A percentile compares a stretch with the other conserved stretches of the same genome.
Conservation (phyloP, 495 filamentous ascomycete species). For the Hyaloscypha hepaticicola region DNA sequence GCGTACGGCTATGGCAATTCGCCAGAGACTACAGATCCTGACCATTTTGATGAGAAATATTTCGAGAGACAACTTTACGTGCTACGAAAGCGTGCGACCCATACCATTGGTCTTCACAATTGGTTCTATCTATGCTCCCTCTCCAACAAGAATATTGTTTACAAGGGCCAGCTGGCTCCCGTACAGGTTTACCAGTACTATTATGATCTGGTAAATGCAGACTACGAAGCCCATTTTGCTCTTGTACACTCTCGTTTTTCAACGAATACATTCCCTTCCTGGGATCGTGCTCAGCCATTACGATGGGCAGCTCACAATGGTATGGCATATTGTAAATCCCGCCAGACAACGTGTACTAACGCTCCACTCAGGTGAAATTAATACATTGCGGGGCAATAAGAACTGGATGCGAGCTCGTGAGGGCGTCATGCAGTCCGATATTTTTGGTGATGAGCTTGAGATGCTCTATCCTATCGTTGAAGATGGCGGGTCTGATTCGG, state of each 20-base stretch:
- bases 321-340: conserved; percentile 37
- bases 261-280: conserved; percentile 98
- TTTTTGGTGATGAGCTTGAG: conserved; percentile 94
- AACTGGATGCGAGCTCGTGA: conserved; percentile 99
- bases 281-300: conserved; percentile 96
- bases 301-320: conserved; percentile 99
- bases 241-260: conserved; percentile 98
- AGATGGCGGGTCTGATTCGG: conserved; percentile 96
- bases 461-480: conserved; percentile 92
- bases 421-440: conserved; percentile 88
- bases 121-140: conserved; percentile 99
- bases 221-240: conserved; percentile 97
- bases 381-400: conserved; percentile 97
- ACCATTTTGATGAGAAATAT: conserved; percentile 75
- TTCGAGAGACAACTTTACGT: conserved; percentile 96
- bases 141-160: conserved; percentile 98
- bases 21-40: conserved; percentile 75
- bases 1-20: conserved; percentile 84
- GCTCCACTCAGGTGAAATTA: conserved; percentile 69
- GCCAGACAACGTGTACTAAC: conserved; percentile 36
- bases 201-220: conserved; percentile 93
- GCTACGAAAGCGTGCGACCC: conserved; percentile 90
- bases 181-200: conserved; percentile 99
- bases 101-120: conserved; percentile 92
- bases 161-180: conserved; percentile 96